These are phyloP conservation scores for Suillus ampliporus DNA, from an alignment of 768 basidiomycete species.

Conservation along the genomic window DNA sequence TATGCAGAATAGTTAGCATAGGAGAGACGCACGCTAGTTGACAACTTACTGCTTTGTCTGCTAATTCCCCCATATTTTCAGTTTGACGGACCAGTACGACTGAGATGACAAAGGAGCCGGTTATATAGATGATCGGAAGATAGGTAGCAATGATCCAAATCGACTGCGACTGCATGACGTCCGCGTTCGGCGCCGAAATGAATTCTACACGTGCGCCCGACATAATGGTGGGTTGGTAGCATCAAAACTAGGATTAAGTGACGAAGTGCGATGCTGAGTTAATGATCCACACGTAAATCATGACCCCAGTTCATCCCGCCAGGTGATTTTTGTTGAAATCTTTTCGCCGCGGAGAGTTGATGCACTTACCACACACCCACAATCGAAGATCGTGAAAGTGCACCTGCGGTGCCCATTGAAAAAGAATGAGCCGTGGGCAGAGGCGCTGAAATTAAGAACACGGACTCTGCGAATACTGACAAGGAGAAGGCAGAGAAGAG, in stretches of 20 bases:
- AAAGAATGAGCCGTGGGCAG: constrained; percentile 47
- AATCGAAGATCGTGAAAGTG: constrained; percentile 48
- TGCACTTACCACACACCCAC: constrained; percentile 50
- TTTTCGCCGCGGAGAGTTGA: constrained; percentile 45
- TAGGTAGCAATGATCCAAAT: constrained; percentile 40
- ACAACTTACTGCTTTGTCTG: constrained; percentile 34
- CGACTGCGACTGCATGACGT: constrained; percentile 12
- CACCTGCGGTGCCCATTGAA: constrained; percentile 50
- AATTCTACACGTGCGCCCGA: constrained; percentile 17
- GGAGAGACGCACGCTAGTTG: background rate
- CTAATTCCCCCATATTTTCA: constrained; percentile 30
- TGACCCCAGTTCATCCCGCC: constrained; percentile 54
- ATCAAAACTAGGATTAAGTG: background rate
- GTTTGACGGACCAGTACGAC: constrained; percentile 44
- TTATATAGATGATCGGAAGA: constrained; percentile 40
- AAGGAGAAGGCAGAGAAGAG: too few species aligned
- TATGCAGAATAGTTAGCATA: background rate
- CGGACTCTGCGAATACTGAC: too few species aligned
- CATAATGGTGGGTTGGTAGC: constrained; percentile 14
- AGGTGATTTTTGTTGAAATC: constrained; percentile 47
- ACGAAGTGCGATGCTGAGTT: background rate
- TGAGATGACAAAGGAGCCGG: constrained; percentile 42
- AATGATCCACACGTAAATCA: constrained; percentile 49
- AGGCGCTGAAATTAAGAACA: too few species aligned
- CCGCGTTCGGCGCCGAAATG: constrained; percentile 32